Conservation (phyloP, 1,139 yeast genomes). For the Suhomyces bribrorum region DNA sequence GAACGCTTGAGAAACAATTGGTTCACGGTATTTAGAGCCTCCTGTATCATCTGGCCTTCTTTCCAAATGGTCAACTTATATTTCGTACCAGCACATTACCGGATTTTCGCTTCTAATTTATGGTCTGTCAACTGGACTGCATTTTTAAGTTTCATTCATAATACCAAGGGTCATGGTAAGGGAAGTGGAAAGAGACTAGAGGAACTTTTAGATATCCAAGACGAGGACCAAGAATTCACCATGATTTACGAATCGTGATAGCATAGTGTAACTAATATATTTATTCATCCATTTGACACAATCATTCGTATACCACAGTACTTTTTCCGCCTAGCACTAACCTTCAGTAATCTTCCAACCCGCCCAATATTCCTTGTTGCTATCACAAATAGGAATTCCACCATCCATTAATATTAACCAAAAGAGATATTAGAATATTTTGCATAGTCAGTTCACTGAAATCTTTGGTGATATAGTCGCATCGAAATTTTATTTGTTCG, state of each 20-base stretch:
- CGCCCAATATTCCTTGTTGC: no score
- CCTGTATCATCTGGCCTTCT: constrained; percentile 49
- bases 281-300: no score
- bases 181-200: constrained; percentile 40
- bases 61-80: constrained; percentile 43
- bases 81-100: constrained; percentile 43
- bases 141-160: constrained; percentile 46
- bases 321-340: no score
- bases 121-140: constrained; percentile 51
- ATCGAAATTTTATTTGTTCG: constrained; percentile 22
- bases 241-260: constrained; percentile 28
- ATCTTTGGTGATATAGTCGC: constrained; percentile 8
- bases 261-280: background rate
- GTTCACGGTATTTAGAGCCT: constrained; percentile 45
- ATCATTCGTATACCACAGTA: no score
- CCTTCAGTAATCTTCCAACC: background rate
- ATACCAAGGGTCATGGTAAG: constrained; percentile 48
- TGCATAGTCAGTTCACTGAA: no score
- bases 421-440: no score
- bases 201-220: constrained; percentile 44
- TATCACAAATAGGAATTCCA: no score
- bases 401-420: no score
- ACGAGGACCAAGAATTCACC: constrained; percentile 28
- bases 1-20: constrained; percentile 41
- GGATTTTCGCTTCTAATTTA: constrained; percentile 41